These are phyloP conservation scores for Corylus avellana DNA, from an alignment of 306 rosid genomes.

Conservation along the genomic window DNA sequence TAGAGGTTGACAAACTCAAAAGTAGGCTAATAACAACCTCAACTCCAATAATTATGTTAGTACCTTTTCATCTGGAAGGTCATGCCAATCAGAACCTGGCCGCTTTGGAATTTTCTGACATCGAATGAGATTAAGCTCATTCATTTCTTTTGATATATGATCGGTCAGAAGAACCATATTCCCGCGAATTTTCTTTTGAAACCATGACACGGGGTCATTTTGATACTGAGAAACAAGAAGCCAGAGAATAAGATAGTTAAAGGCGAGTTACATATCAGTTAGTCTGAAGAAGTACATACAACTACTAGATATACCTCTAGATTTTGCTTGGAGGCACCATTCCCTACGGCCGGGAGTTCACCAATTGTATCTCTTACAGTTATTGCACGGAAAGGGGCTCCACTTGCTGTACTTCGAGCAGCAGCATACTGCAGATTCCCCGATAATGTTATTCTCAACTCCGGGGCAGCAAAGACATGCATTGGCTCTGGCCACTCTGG, in stretches of 20 bases:
- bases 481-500: slow-evolving; percentile 99
- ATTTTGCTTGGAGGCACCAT: slow-evolving; percentile 77
- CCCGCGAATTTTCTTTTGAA: slow-evolving; percentile 82
- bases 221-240: slow-evolving; percentile 54
- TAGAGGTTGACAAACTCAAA: background rate
- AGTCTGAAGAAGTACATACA: background rate
- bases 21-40: slow-evolving; percentile 5
- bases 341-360: slow-evolving; percentile 87
- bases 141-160: slow-evolving; percentile 96
- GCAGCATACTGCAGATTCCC: slow-evolving; percentile 75
- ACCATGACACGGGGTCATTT: slow-evolving; percentile 83
- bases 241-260: slow-evolving; percentile 2
- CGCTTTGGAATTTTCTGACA: slow-evolving; percentile 88
- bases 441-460: slow-evolving; percentile 66
- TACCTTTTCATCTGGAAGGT: slow-evolving; percentile 93
- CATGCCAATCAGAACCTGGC: slow-evolving; percentile 96
- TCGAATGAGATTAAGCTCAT: slow-evolving; percentile 80
- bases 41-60: background rate
- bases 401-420: slow-evolving; percentile 76
- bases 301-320: slow-evolving; percentile 54
- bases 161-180: slow-evolving; percentile 71
- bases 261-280: slow-evolving; percentile 9
- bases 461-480: slow-evolving; percentile 89
- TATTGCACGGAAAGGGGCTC: slow-evolving; percentile 93
- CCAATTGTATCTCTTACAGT: slow-evolving; percentile 96